These are phyloP conservation scores for Pulveroboletus frians DNA, from an alignment of 768 basidiomycete genomes.

Conservation along the genomic window DNA sequence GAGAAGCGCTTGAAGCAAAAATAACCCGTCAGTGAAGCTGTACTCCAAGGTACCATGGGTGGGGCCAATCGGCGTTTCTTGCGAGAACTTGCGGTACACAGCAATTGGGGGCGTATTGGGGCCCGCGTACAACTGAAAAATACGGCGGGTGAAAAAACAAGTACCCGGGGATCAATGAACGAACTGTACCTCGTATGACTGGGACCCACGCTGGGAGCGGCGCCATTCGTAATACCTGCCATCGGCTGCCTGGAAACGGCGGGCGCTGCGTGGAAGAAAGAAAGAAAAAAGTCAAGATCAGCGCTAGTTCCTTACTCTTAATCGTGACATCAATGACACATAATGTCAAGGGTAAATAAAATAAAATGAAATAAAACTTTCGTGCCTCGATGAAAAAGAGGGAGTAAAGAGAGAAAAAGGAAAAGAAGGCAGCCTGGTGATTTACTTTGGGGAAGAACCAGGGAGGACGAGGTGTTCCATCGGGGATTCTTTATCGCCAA, in stretches of 20 bases:
- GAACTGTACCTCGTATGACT: slow-evolving; percentile 56
- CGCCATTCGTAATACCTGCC: slow-evolving; percentile 66
- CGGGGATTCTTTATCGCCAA: slow-evolving; percentile 49
- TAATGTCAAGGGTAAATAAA: too few relatives aligned
- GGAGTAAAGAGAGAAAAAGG: not conserved
- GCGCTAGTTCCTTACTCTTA: not conserved
- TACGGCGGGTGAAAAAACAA: slow-evolving; percentile 1
- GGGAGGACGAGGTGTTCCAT: slow-evolving; percentile 60
- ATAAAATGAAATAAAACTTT: too few relatives aligned
- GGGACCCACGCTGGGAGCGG: slow-evolving; percentile 40
- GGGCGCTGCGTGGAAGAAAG: slow-evolving; percentile 40
- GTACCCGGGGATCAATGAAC: not conserved
- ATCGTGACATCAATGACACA: too few relatives aligned
- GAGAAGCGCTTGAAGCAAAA: slow-evolving; percentile 59
- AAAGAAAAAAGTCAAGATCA: not conserved
- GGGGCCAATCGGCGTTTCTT: slow-evolving; percentile 55
- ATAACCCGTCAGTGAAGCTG: slow-evolving; percentile 53
- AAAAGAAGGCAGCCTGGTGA: not conserved
- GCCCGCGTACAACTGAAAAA: slow-evolving; percentile 42
- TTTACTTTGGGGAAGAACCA: slow-evolving; percentile 48
- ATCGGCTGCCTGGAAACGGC: slow-evolving; percentile 54
- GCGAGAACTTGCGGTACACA: slow-evolving; percentile 49
- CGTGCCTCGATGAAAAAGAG: slow-evolving; percentile 1
- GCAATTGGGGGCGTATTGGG: slow-evolving; percentile 48
- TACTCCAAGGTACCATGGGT: slow-evolving; percentile 62